Evolutionary conservation across 2,329 filamentous ascomycete genomes (phyloP).

Genomic region (Paraphaeosphaeria minitans): DNA sequence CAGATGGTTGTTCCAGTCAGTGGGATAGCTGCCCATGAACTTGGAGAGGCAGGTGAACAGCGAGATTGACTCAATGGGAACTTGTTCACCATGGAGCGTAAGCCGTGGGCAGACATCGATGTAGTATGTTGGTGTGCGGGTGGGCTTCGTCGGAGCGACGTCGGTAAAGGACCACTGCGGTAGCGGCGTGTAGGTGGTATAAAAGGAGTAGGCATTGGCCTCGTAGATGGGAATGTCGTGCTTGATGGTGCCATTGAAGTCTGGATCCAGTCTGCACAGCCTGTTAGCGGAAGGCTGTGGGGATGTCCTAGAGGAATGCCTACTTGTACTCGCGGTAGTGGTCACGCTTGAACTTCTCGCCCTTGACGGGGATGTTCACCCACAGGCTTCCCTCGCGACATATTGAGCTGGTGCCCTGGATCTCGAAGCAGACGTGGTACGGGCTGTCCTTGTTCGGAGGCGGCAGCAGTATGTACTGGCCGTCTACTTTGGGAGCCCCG

Average conservation of each 20-base stretch:
- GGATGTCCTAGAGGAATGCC: slow-evolving; percentile 38
- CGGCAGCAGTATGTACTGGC: slow-evolving; percentile 90
- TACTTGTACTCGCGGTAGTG: slow-evolving; percentile 90
- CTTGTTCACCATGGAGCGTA: slow-evolving; percentile 70
- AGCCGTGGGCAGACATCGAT: slow-evolving; percentile 90
- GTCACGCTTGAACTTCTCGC: slow-evolving; percentile 74
- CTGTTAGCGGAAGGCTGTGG: slow-evolving; percentile 17
- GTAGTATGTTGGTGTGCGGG: slow-evolving; percentile 80
- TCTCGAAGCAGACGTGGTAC: slow-evolving; percentile 83
- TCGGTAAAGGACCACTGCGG: slow-evolving; percentile 73
- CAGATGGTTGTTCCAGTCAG: slow-evolving; percentile 88
- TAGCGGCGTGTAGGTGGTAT: slow-evolving; percentile 87
- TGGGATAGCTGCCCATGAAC: slow-evolving; percentile 93
- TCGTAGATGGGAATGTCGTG: slow-evolving; percentile 85
- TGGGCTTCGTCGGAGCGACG: slow-evolving; percentile 58
- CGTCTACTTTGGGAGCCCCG: slow-evolving; percentile 86
- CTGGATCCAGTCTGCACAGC: slow-evolving; percentile 72
- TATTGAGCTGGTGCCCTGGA: slow-evolving; percentile 94
- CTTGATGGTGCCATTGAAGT: slow-evolving; percentile 90
- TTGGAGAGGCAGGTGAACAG: slow-evolving; percentile 96
- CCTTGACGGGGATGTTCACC: slow-evolving; percentile 89
- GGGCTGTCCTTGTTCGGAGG: slow-evolving; percentile 67
- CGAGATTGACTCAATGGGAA: slow-evolving; percentile 86
- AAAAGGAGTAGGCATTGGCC: slow-evolving; percentile 91
- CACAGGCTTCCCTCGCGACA: slow-evolving; percentile 92